Evolutionary conservation across 805 yeast species (phyloP).

Genomic region (Yamadazyma nakazawae): DNA sequence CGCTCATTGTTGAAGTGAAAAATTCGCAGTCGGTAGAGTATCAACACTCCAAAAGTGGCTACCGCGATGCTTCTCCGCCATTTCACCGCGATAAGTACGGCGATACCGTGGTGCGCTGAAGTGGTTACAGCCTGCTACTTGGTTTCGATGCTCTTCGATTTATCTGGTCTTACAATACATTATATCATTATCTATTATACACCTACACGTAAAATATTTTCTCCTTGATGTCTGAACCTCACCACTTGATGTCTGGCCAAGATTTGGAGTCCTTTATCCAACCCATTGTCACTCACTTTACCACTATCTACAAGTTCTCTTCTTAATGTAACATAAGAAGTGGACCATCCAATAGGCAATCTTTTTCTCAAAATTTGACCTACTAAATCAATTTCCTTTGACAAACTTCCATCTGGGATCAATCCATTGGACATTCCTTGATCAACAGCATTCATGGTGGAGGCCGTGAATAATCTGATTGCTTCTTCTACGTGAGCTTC

Average conservation of each 20-base stretch:
- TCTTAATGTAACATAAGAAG: slow-evolving; percentile 78
- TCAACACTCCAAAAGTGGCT: background rate
- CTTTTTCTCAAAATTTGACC: slow-evolving; percentile 86
- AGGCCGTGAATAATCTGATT: slow-evolving; percentile 87
- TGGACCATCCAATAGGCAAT: slow-evolving; percentile 94
- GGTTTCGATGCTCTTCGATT: background rate
- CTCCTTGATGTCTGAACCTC: slow-evolving; percentile 83
- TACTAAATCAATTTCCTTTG: slow-evolving; percentile 70
- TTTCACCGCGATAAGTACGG: no score
- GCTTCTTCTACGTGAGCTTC: slow-evolving; percentile 95
- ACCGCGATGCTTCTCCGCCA: background rate
- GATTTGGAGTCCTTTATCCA: slow-evolving; percentile 78
- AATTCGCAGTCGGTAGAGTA: background rate
- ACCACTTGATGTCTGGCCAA: slow-evolving; percentile 86
- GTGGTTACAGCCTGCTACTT: no score
- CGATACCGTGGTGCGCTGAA: no score
- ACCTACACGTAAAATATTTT: slow-evolving; percentile 73
- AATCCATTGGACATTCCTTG: slow-evolving; percentile 51
- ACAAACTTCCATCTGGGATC: slow-evolving; percentile 54
- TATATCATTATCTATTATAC: slow-evolving; percentile 32
- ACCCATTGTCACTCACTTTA: slow-evolving; percentile 61
- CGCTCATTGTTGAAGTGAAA: slow-evolving; percentile 4
- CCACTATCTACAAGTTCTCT: slow-evolving; percentile 75
- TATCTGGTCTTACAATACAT: background rate
- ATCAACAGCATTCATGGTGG: slow-evolving; percentile 93